phyloP scores from a whole-genome alignment of 176 grass and related monocot genomes.

The Metroxylon sagu region DNA sequence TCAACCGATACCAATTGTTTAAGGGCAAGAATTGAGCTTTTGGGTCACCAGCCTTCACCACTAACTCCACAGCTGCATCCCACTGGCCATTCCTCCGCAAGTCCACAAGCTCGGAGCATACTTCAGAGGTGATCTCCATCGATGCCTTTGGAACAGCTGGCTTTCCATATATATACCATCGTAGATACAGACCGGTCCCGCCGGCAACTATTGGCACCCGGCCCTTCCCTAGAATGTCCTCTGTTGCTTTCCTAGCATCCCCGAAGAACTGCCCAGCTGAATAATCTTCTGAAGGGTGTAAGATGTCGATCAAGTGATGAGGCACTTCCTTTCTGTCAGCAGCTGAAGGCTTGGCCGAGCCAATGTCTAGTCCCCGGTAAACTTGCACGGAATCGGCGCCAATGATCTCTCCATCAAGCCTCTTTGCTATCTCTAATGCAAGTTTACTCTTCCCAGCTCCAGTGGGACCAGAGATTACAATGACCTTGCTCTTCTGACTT shows the following conservation, averaged over 20 bases:
- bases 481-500: slow-evolving; percentile 37
- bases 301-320: slow-evolving; percentile 56
- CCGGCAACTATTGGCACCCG: slow-evolving; percentile 48
- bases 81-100: slow-evolving; percentile 40
- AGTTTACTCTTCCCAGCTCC: slow-evolving; percentile 62
- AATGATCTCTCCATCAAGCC: slow-evolving; percentile 65
- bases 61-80: slow-evolving; percentile 60
- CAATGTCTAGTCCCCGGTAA: slow-evolving; percentile 56
- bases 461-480: slow-evolving; percentile 64
- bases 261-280: slow-evolving; percentile 59
- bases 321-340: slow-evolving; percentile 30
- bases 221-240: slow-evolving; percentile 33
- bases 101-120: slow-evolving; percentile 40
- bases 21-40: slow-evolving; percentile 36
- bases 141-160: slow-evolving; percentile 54
- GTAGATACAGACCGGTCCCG: slow-evolving; percentile 65
- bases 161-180: slow-evolving; percentile 91
- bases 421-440: slow-evolving; percentile 47
- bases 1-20: slow-evolving; percentile 63
- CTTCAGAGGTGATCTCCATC: slow-evolving; percentile 18
- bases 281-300: slow-evolving; percentile 53
- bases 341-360: slow-evolving; percentile 55
- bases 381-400: slow-evolving; percentile 64
- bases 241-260: slow-evolving; percentile 43
- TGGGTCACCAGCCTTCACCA: slow-evolving; percentile 53